Evolutionary conservation across 2,329 filamentous ascomycete genomes (phyloP), one percentile per base, ranked within the genome.

Genomic region (Fonsecaea multimorphosa): DNA sequence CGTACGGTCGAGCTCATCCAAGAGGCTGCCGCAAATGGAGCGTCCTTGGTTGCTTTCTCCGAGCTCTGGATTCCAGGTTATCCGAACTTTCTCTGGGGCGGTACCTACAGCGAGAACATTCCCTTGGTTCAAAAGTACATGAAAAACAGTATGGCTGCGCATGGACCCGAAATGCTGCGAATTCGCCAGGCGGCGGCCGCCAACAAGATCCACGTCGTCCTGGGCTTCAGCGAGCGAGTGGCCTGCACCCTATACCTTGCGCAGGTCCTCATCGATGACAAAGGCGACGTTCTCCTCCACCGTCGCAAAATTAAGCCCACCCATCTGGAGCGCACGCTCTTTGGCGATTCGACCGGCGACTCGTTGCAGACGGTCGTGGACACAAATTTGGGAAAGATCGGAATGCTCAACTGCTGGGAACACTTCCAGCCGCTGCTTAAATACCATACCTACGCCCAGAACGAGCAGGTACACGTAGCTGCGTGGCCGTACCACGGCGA

Each of bases 1-100:
- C 89, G 89, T 73, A 87, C 86, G 8, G 83, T 84, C 69, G 72
- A 75, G 0, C 78, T 88, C 59, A 88, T 89, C 68, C 74, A 79
- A 46, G 82, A 86, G 70, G 87, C 87, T 0, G 83, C 83, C 0
- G 68, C 75, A 3, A 81, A 84, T 51, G 84, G 82, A 0, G 85
- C 85, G 1, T 80, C 86, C 64, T 75, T 89, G 1, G 73, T 89
- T 3, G 79, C 81, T 0, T 86, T 86, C 59, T 82, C 84, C 0
- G 83, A 86, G 73, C 79, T 80, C 49, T 86, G 82, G 80, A 82
- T 86, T 38, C 83, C 84, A 0, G 84, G 84, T 0, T 86, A 86
- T 71, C 84, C 84, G n/a, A 78, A 74, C 58, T 83, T 78, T 76
- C 79, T 81, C n/a, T 81, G 77, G 77, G 34, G 38, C 11, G 32